Evolutionary conservation across 169 alveolate species (phyloP).

Genomic region (Eimeria acervulina): DNA sequence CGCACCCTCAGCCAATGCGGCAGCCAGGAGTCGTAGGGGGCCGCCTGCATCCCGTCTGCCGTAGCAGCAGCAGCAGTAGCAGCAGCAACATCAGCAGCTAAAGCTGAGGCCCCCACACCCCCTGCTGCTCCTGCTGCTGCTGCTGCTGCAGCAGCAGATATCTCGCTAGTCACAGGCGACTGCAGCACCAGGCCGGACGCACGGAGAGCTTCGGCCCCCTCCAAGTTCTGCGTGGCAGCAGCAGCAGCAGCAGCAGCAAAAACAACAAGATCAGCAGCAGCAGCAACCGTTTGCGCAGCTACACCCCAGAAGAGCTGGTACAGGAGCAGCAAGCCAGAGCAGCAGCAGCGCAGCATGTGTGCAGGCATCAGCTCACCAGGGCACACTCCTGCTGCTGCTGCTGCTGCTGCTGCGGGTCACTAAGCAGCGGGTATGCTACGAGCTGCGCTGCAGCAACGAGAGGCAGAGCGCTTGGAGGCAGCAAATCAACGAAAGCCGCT

Average conservation of each 20-base stretch:
- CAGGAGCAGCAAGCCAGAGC: neutral
- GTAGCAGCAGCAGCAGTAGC: conserved; percentile 33
- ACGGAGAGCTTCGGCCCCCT: neutral
- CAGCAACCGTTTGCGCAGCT: neutral
- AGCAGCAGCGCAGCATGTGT: neutral
- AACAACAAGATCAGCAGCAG: neutral
- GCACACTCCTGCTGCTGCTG: conserved; percentile 35
- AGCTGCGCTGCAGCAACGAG: conserved; percentile 20
- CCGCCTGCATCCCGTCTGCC: neutral
- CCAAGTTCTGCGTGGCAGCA: neutral
- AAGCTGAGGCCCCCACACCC: neutral
- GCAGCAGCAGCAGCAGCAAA: neutral
- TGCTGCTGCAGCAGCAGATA: neutral
- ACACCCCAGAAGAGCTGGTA: neutral
- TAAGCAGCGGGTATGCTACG: neutral
- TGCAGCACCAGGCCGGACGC: conserved; percentile 5
- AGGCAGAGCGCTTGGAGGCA: neutral
- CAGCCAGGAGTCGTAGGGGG: neutral
- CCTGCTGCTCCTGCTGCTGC: neutral
- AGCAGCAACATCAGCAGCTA: conserved; percentile 46
- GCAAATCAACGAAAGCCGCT: conserved; percentile 9
- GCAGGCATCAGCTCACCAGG: neutral
- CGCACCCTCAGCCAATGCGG: conserved; percentile 28
- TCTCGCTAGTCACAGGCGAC: neutral
- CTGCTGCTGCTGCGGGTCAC: conserved; percentile 6